Evolutionary conservation across 129 eudicot species (phyloP).

Genomic region (Flaveria robusta): DNA sequence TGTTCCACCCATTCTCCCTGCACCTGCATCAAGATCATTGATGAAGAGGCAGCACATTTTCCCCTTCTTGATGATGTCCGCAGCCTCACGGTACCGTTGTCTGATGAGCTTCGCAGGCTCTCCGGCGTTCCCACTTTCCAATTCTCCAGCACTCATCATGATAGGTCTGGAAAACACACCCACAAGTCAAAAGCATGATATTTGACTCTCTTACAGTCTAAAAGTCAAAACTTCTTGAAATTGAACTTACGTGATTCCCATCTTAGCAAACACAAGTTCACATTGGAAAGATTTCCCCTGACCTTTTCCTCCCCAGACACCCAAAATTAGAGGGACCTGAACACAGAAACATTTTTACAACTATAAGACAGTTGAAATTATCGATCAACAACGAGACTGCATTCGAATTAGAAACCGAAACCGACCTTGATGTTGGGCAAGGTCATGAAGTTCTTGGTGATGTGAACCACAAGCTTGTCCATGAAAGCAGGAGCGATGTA

Average conservation of each 20-base stretch:
- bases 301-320: slow-evolving; percentile 99
- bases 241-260: slow-evolving; percentile 93
- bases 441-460: slow-evolving; percentile 94
- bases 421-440: slow-evolving; percentile 98
- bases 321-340: slow-evolving; percentile 90
- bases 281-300: slow-evolving; percentile 98
- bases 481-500: slow-evolving; percentile 99
- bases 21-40: slow-evolving; percentile 99
- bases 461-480: slow-evolving; percentile 98
- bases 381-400: neutral
- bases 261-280: slow-evolving; percentile 97
- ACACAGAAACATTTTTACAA: neutral
- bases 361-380: neutral
- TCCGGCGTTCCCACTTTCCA: slow-evolving; percentile 97
- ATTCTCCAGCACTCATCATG: slow-evolving; percentile 99
- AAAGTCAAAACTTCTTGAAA: too few relatives aligned
- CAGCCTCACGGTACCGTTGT: slow-evolving; percentile 93
- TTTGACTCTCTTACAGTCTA: too few relatives aligned
- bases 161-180: slow-evolving; percentile 56
- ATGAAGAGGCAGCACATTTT: slow-evolving; percentile 92
- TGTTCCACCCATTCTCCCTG: slow-evolving; percentile 97
- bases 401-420: neutral
- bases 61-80: slow-evolving; percentile 89
- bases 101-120: slow-evolving; percentile 94
- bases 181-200: too few relatives aligned